phyloP scores from a whole-genome alignment of 139 green algal genomes.

The Tetradesmus lagerheimii region DNA sequence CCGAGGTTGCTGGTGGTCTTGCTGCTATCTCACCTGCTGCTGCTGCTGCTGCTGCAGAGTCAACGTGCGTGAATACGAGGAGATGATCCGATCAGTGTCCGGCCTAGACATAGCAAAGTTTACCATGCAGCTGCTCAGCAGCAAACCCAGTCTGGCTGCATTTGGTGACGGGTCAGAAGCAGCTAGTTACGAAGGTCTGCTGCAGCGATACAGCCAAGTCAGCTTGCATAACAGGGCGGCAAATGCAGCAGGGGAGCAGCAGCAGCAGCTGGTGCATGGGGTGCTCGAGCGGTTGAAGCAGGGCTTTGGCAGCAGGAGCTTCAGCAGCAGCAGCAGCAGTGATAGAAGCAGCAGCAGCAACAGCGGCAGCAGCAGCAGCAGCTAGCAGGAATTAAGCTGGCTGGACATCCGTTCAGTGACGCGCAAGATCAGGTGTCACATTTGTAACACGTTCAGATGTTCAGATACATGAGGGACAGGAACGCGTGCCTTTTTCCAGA shows the following conservation, averaged over 20 bases:
- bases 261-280: slow-evolving; percentile 14
- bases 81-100: slow-evolving; percentile 65
- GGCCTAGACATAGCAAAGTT: slow-evolving; percentile 53
- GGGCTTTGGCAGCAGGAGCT: not conserved
- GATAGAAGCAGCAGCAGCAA: not conserved
- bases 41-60: slow-evolving; percentile 48
- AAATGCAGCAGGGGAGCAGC: not conserved
- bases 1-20: too few relatives aligned
- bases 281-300: slow-evolving; percentile 23
- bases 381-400: too few relatives aligned
- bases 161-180: slow-evolving; percentile 55
- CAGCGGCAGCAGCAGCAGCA: not conserved
- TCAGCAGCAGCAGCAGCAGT: slow-evolving; percentile 14
- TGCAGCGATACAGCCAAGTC: slow-evolving; percentile 7
- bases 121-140: slow-evolving; percentile 55
- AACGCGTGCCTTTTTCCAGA: too few relatives aligned
- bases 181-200: slow-evolving; percentile 34
- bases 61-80: slow-evolving; percentile 62
- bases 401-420: too few relatives aligned
- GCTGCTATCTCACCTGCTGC: not conserved
- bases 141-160: slow-evolving; percentile 53
- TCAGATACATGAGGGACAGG: too few relatives aligned
- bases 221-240: not conserved
- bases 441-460: too few relatives aligned
- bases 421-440: too few relatives aligned